Base-by-base conservation (phyloP, 129 eudicot species). In the Apium graveolens region DNA sequence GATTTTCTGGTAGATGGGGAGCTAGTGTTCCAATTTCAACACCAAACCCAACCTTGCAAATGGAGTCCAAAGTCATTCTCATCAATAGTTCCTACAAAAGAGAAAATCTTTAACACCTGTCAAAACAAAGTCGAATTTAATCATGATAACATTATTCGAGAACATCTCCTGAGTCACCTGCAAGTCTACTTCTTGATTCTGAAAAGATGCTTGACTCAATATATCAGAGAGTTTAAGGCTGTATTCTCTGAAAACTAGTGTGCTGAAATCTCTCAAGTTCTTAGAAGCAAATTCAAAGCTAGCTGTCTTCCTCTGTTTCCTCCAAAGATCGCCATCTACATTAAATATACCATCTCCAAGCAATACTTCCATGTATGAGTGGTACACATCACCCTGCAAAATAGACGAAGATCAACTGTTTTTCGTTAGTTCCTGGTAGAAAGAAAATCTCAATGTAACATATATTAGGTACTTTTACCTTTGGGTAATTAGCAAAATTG, bases 21-120 rank as follows among this genome's bases (percentile, higher is more conserved):
- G 83, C 88, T 82, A 95, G 74, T 38, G 97, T 92, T 60, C 99
- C 95, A 69, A 95, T 92, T 81, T 90, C 97, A 34, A 95, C 97
- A 18, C 97, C 99, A 86, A 95, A 95, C 68, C 99, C 99, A 78
- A 95, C 99, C 82, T 95, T 92, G 78, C 99, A 95, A 81, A 95
- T 95, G 34, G 99, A 95, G 84, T 95, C 99, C 82, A 95, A 86
- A 73, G 99, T 95, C 99, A 95, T 91, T 85, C 99, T 95, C 99
- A 95, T 91, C 82, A 95, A 83, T 49, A 95, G 78, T 75, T 92
- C 96, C 97, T 95, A 80, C 0, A 85, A 85, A 42, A 18, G 35
- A 51, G 68, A 12, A 45, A 76, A 77, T 37, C 31, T 37, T 49
- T 44, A 26, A 16, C 38, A 75, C 43, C 20, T 35, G 44, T 82